Evolutionary conservation across 2,329 filamentous ascomycete species (phyloP).

Genomic region (Phaeoacremonium minimum): DNA sequence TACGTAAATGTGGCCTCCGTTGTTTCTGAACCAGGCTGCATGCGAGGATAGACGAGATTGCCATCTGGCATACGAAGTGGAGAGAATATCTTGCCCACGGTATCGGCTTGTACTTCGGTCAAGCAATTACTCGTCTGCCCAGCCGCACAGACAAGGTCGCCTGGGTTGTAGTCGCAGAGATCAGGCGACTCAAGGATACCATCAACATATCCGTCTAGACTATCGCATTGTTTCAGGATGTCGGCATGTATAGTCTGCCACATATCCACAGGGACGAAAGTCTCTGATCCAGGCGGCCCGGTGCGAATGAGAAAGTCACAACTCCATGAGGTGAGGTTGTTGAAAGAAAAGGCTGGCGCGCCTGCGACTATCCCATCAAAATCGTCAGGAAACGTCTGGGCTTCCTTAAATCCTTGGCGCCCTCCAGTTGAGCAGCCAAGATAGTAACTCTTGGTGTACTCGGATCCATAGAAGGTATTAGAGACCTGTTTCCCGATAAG

Average conservation of each 20-base stretch:
- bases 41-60: constrained; percentile 42
- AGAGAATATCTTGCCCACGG: constrained; percentile 9
- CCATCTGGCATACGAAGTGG: constrained; percentile 25
- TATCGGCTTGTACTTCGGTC: constrained; percentile 7
- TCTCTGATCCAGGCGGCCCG: constrained; percentile 29
- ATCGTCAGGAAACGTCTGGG: constrained; percentile 48
- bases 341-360: constrained; percentile 32
- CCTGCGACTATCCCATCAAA: constrained; percentile 55
- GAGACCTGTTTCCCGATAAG: constrained; percentile 42
- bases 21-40: constrained; percentile 42
- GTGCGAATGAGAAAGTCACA: constrained; percentile 37
- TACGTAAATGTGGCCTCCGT: constrained; percentile 6
- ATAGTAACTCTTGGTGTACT: constrained; percentile 43
- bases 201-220: constrained; percentile 9
- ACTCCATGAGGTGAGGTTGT: constrained; percentile 24
- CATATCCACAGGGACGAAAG: constrained; percentile 34
- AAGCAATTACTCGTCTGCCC: constrained; percentile 15
- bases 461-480: constrained; percentile 37
- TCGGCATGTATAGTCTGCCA: constrained; percentile 30
- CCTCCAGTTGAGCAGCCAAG: constrained; percentile 57
- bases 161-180: constrained; percentile 10
- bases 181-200: constrained; percentile 9
- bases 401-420: constrained; percentile 50
- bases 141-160: constrained; percentile 6
- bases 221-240: constrained; percentile 21